Base-by-base conservation (phyloP, 805 yeast genomes). In the Candida yuanshanica region DNA sequence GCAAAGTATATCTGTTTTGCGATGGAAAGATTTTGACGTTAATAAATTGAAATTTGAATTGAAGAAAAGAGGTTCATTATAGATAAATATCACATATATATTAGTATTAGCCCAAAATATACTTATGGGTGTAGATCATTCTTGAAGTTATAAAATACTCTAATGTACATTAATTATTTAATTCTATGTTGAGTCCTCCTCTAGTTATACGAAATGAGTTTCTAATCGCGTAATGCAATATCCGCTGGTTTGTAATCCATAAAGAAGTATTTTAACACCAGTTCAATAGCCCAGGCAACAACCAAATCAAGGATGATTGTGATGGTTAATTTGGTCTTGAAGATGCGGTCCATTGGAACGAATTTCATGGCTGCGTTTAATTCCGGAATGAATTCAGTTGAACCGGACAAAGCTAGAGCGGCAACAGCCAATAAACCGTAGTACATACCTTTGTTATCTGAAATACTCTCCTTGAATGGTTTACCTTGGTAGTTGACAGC, bases 401-500 rank as follows among this genome's bases (percentile, higher is more conserved):
- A 81, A 13, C 98, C 96, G 10, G 91, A 75, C 43, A 93, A 64
- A 2, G 97, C 95, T 55, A 93, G 73, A 32, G 76, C 87, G 20
- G 95, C 83, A 50, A 91, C 97, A 51, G 96, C 96, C 27, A 91
- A 60, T 43, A 93, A 73, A 20, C 99, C 99, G 53, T 87, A 91
- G 68, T 83, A 91, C 98, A 93, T 93, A 50, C 97, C 98, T 65
- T 82, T 85, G 68, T 93, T 93, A 63, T 84, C 95, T 40, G 70
- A 72, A 54, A 93, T 83, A 43, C 87, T 79, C 67, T 93, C 96
- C 63, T 95, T 83, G 70, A 93, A 93, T 42, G 99, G 99, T 52
- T 84, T 81, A 41, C 99, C 99, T 69, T 88, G 95, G 65, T 93
- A 93, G 68, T 93, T 93, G 44, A 93, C 96, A 17, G 96, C 96